These are phyloP conservation scores for Amanita jacksonii DNA, from an alignment of 768 basidiomycete species.

Conservation along the genomic window DNA sequence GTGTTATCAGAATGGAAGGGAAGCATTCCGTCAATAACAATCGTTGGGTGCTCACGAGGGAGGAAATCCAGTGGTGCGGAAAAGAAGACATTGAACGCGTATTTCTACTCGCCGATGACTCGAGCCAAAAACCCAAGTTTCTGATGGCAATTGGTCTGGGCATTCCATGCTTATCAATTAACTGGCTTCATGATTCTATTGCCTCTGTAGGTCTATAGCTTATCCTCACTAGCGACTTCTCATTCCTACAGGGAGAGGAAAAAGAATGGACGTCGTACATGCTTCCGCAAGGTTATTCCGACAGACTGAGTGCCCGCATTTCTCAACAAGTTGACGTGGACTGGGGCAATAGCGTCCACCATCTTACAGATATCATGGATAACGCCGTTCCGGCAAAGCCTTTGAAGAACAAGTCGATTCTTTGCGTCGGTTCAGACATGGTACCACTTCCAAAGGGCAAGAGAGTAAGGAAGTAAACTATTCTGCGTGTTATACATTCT, in stretches of 20 bases:
- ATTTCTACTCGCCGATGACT: conserved; percentile 60
- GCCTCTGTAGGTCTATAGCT: conserved; percentile 18
- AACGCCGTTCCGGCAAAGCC: conserved; percentile 49
- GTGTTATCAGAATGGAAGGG: conserved; percentile 48
- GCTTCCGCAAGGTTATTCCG: conserved; percentile 48
- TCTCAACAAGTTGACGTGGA: conserved; percentile 39
- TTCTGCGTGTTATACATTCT: conserved; percentile 1
- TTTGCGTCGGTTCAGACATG: conserved; percentile 52
- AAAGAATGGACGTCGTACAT: conserved; percentile 58
- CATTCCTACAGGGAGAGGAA: conserved; percentile 21
- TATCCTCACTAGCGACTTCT: background rate
- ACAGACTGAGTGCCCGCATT: conserved; percentile 21
- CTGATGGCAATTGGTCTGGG: conserved; percentile 78
- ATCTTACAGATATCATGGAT: conserved; percentile 49
- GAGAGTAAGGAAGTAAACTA: conserved; percentile 19
- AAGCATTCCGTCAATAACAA: conserved; percentile 30
- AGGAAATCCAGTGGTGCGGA: conserved; percentile 38
- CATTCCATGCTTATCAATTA: conserved; percentile 64
- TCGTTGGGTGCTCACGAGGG: conserved; percentile 41
- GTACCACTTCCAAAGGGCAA: conserved; percentile 36
- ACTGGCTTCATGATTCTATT: conserved; percentile 41
- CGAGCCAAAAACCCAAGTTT: conserved; percentile 68
- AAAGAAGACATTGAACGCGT: conserved; percentile 38
- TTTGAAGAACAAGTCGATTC: conserved; percentile 42
- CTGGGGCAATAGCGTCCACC: conserved; percentile 40